Conservation (phyloP, 1,284 basidiomycete species). For the Moniliophthora roreri region DNA sequence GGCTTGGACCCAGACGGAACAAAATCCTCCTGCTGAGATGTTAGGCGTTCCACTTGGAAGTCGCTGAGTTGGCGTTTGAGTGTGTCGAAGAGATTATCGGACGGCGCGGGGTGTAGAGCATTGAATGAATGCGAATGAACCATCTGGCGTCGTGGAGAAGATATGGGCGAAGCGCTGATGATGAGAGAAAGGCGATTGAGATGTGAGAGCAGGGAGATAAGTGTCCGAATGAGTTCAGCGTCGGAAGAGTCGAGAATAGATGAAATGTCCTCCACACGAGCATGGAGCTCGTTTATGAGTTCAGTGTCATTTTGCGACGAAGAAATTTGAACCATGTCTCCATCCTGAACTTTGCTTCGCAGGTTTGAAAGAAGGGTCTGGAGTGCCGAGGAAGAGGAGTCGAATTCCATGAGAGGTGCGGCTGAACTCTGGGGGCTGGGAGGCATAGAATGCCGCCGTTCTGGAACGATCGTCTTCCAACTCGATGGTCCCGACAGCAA, state of each 20-base stretch:
- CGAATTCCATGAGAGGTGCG: constrained; percentile 27
- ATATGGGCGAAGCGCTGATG: constrained; percentile 22
- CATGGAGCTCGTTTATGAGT: constrained; percentile 63
- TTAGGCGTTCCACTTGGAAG: constrained; percentile 56
- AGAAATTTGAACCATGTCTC: constrained; percentile 42
- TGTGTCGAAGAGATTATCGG: constrained; percentile 52
- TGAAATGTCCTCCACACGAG: constrained; percentile 49
- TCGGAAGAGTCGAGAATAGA: constrained; percentile 47
- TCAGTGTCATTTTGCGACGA: constrained; percentile 42
- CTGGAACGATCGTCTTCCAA: constrained; percentile 62
- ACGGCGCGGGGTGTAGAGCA: constrained; percentile 18
- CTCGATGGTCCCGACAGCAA: constrained; percentile 55
- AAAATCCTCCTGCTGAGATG: constrained; percentile 32
- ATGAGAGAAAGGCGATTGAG: constrained; percentile 46
- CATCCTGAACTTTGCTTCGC: constrained; percentile 42
- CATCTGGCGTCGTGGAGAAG: constrained; percentile 1
- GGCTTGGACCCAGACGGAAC: constrained; percentile 40
- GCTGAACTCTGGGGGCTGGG: constrained; percentile 34
- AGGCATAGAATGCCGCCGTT: constrained; percentile 66
- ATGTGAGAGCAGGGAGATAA: constrained; percentile 66
- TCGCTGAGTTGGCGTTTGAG: constrained; percentile 70
- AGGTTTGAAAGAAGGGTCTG: constrained; percentile 65
- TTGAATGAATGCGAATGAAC: constrained; percentile 8
- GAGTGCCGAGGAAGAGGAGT: constrained; percentile 49
- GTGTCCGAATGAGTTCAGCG: constrained; percentile 58